Evolutionary conservation across 129 eudicot species (phyloP), one percentile per base, ranked within the genome.

Genomic region (Flaveria sonorensis): DNA sequence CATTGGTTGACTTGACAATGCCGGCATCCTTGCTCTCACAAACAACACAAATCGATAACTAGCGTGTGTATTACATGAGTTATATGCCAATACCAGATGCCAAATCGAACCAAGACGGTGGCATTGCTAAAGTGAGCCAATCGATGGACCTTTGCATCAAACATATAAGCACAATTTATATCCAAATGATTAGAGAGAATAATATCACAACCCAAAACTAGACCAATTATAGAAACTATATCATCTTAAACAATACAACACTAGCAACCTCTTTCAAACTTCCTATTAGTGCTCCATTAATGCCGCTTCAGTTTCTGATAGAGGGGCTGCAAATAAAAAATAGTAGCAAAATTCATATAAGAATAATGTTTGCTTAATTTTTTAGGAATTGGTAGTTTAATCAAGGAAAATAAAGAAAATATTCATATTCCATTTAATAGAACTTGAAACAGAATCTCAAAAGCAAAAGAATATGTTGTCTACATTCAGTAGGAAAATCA

Each of bases 291-390:
- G 91, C 57, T 94, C 92, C 97, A 94, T 94, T 68, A 94, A 86
- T 65, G 97, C 97, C 8, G 93, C 78, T 86, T 94, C 98, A 57
- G 87, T 94, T 74, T 94, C 98, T n/a, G 98, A 91, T 48, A 94
- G 86, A 45, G 97, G 98, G 57, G 98, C 98, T 94, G 96, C 88
- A 89, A 74, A 40, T 7, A 32, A 43, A 55, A 21, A 53, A 36
- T 36, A 36, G 40, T 36, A 36, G 40, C 40, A 36, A 36, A 36
- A 36, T 36, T 36, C 40, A 36, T n/a, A 11, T 36, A 1, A 68
- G 21, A 71, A 45, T 24, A 42, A 28, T 21, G 19, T 59, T 45
- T 32, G 11, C n/a, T 70, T 40, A 7, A 14, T 45, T 68, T 1
- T 66, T 59, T 47, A 14, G 13, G 42, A 28, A 68, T 46, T 18